Conservation (phyloP, 2,329 filamentous ascomycete species). For the Lizonia empirigonia region DNA sequence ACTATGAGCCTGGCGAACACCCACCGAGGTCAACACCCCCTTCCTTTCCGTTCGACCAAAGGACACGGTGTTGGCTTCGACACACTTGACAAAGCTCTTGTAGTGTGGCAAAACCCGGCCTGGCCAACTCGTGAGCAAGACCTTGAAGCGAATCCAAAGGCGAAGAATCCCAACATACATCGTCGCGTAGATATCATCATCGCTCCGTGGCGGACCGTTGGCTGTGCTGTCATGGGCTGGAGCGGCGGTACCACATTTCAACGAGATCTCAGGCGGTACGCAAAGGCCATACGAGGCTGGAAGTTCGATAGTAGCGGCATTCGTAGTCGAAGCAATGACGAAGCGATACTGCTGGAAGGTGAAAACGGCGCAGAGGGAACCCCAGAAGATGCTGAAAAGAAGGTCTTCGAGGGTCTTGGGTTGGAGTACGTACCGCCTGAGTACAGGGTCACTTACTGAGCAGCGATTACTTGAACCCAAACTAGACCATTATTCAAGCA, state of each 20-base stretch:
- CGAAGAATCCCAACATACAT: constrained; percentile 74
- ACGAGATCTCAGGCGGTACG: constrained; percentile 81
- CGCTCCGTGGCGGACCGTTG: constrained; percentile 83
- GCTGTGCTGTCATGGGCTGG: constrained; percentile 89
- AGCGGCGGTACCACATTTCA: constrained; percentile 88
- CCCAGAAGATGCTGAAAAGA: constrained; percentile 74
- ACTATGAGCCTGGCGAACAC: constrained; percentile 72
- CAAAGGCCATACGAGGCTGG: constrained; percentile 71
- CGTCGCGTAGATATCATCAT: constrained; percentile 92
- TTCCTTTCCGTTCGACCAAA: constrained; percentile 58
- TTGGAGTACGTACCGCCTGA: constrained; percentile 57
- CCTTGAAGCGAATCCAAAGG: constrained; percentile 41
- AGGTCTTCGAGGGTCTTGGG: constrained; percentile 78
- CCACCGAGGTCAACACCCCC: constrained; percentile 70
- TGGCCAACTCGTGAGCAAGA: constrained; percentile 50
- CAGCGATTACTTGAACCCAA: neutral
- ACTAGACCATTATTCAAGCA: neutral
- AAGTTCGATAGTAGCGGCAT: constrained; percentile 94
- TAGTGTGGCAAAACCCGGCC: constrained; percentile 82
- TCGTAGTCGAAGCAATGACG: constrained; percentile 68
- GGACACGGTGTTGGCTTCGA: constrained; percentile 71
- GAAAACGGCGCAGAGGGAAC: constrained; percentile 51
- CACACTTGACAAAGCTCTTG: constrained; percentile 85
- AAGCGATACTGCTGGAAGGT: constrained; percentile 72
- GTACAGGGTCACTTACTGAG: constrained; percentile 54